Base-by-base conservation (phyloP, 2,329 filamentous ascomycete genomes). In the Claviceps arundinis region DNA sequence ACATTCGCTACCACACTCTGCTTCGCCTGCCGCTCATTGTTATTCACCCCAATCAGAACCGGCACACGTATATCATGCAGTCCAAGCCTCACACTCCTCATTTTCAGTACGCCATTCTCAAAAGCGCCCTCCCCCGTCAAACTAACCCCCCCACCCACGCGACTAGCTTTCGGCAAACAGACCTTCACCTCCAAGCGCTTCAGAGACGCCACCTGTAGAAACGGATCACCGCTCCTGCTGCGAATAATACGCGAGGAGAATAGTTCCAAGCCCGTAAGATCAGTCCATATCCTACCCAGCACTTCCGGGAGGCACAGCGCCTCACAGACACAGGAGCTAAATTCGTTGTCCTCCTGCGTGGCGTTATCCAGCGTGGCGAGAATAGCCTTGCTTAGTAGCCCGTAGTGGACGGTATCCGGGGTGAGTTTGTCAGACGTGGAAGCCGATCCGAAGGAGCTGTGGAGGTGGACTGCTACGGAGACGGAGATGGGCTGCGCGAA, bases 341-440 rank as follows among this genome's bases (percentile, higher is more conserved):
- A 3, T 13, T 14, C 2, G 45, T 37, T 38, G 24, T 51, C 44
- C 30, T 46, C 44, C 16, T 24, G 26, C 46, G 51, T 53, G 22
- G 62, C 58, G n/a, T 64, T 55, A 46, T 67, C 64, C 26, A 82
- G 61, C 13, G 68, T 69, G 24, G 66, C 64, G 37, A 84, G 68
- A 14, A 89, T 72, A 0, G 73, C 72, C 67, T 89, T 88, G 68
- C 80, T 82, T 14, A 89, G 72, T 9, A 70, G 73, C 2, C 86
- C 85, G 61, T 90, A 90, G 68, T 90, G 84, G 24, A 89, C 79
- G 2, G 86, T 89, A 62, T 85, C 85, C n/a, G 67, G 65, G 46
- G 80, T 76, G 37, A 90, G 75, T 8, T 69, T 68, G 67, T 90
- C 86, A 4, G 66, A 65, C 1, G 71, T 60, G 0, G 81, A 80